Evolutionary conservation across 441 rosid species (phyloP).

Genomic region (Syzygium syzygioides): DNA sequence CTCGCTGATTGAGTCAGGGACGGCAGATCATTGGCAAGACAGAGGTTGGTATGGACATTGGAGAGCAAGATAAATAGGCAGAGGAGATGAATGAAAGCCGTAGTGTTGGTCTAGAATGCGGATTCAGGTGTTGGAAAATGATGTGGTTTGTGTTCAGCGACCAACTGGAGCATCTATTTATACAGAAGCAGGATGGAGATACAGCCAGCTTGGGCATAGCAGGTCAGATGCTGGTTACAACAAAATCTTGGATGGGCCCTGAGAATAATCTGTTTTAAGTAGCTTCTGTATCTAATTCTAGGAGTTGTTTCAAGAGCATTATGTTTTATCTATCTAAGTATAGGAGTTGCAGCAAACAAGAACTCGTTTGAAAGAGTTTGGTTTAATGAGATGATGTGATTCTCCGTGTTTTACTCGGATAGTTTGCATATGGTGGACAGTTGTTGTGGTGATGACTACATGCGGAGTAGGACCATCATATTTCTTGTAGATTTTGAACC

Average conservation of each 20-base stretch:
- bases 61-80: constrained; percentile 8
- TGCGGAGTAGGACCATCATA: not conserved
- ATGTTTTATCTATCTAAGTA: not conserved
- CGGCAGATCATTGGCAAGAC: not conserved
- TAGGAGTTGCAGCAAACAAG: not conserved
- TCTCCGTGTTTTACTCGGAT: not conserved
- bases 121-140: not conserved
- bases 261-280: not conserved
- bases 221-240: not conserved
- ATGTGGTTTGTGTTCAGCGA: not conserved
- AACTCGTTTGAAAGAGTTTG: not conserved
- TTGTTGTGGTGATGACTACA: not conserved
- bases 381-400: not conserved
- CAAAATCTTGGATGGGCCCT: not conserved
- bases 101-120: not conserved
- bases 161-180: not conserved
- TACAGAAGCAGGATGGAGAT: not conserved
- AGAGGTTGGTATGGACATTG: constrained; percentile 11
- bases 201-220: not conserved
- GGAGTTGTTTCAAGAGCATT: not conserved
- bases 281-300: not conserved
- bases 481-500: not conserved
- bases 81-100: not conserved
- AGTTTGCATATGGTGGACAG: not conserved
- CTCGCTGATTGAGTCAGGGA: not conserved